Percentiles rank a stretch among this genome's conserved stretches.
phyloP scores from a whole-genome alignment of 2,329 filamentous ascomycete species.

The Cryphonectria naterciae region DNA sequence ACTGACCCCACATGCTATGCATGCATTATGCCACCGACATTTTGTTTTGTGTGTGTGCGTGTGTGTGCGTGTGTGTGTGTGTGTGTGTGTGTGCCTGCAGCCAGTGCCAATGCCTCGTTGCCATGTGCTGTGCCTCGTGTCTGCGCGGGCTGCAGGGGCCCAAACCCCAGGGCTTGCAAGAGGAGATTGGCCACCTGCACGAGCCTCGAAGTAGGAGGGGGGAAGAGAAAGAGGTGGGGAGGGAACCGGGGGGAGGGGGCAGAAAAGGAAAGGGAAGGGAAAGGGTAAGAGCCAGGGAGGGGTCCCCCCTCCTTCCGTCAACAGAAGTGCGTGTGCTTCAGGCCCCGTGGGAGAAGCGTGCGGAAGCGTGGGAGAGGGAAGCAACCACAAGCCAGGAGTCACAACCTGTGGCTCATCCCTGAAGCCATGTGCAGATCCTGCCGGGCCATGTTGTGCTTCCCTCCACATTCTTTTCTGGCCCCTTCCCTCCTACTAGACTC shows the following conservation, averaged over 20 bases:
- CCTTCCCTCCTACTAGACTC: not conserved
- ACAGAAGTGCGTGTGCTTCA: not conserved
- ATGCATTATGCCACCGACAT: slow-evolving; percentile 2
- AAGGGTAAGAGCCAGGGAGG: not conserved
- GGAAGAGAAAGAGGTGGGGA: no score
- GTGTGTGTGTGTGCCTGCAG: not conserved
- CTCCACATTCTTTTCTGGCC: slow-evolving; percentile 25
- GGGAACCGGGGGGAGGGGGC: not conserved
- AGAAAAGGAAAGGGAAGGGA: not conserved
- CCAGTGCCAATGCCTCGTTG: not conserved
- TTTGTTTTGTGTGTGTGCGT: not conserved
- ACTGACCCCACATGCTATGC: not conserved
- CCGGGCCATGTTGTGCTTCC: slow-evolving; percentile 36
- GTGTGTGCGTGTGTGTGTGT: no score
- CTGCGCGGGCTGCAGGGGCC: not conserved
- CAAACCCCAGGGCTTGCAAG: not conserved
- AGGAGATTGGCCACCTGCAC: not conserved
- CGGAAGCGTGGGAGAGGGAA: not conserved
- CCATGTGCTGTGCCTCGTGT: slow-evolving; percentile 8
- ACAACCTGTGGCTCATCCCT: slow-evolving; percentile 36
- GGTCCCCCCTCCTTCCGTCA: not conserved
- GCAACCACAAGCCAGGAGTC: not conserved
- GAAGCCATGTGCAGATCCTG: slow-evolving; percentile 46
- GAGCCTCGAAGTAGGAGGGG: not conserved
- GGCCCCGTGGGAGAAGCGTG: not conserved